Evolutionary conservation across 2,329 filamentous ascomycete species (phyloP).

Genomic region (Colletotrichum tofieldiae): DNA sequence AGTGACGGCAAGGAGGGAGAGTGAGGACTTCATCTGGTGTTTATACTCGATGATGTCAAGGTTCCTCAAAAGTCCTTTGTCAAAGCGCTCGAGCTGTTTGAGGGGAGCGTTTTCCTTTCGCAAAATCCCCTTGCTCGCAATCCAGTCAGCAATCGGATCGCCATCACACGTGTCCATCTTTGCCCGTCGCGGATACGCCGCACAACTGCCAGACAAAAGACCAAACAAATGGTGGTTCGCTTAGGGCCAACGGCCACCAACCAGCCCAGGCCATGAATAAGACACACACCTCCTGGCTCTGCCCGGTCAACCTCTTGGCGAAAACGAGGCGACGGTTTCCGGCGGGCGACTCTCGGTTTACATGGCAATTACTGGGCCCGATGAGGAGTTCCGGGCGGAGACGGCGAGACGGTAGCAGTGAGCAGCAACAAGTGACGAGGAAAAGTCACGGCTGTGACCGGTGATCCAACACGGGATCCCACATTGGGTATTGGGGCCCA

Average conservation of each 20-base stretch:
- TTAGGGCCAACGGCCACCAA: not conserved
- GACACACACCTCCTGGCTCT: not conserved
- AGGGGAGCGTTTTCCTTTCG: slow-evolving; percentile 10
- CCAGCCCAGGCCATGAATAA: not conserved
- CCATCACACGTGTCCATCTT: slow-evolving; percentile 13
- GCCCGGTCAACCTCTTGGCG: not conserved
- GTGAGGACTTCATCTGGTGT: not conserved
- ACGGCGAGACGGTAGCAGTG: not conserved
- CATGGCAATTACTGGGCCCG: not conserved
- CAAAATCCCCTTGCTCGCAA: not conserved
- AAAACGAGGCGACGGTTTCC: not conserved
- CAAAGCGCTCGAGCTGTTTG: slow-evolving; percentile 23
- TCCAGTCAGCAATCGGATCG: slow-evolving; percentile 3
- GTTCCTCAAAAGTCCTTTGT: not conserved
- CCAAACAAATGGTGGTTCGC: not conserved
- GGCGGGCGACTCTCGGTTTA: not conserved
- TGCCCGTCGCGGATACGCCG: slow-evolving; percentile 4
- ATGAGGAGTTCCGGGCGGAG: not conserved
- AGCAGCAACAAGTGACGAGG: not conserved
- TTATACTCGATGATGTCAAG: slow-evolving; percentile 17
- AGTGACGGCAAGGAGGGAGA: slow-evolving; percentile 1
- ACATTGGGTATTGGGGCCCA: not conserved
- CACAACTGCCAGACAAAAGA: slow-evolving; percentile 6
- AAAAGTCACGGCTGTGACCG: not conserved
- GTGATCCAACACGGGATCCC: not conserved